Evolutionary conservation across 805 yeast genomes (phyloP).

Genomic region (Isabelozyma heimii): DNA sequence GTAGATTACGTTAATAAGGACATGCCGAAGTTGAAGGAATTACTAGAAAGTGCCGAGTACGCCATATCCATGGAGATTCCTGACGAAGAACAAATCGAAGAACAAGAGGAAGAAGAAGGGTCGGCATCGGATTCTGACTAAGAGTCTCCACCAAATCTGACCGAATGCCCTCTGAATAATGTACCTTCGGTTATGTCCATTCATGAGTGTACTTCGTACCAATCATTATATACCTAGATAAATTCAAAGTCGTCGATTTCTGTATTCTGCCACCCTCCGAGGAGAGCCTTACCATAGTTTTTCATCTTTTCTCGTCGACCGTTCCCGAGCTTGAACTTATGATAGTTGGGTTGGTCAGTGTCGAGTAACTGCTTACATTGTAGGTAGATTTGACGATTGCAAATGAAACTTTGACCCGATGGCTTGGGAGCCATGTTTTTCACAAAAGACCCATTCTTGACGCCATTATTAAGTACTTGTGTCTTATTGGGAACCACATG

Average conservation of each 20-base stretch:
- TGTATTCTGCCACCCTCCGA: slow-evolving; percentile 50
- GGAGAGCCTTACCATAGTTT: slow-evolving; percentile 18
- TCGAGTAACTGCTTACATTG: slow-evolving; percentile 6
- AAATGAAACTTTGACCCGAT: slow-evolving; percentile 42
- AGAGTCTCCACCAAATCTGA: not conserved
- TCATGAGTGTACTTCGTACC: too few species aligned
- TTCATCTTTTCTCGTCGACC: slow-evolving; percentile 27
- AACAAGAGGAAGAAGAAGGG: slow-evolving; percentile 34
- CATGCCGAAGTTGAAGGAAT: slow-evolving; percentile 53
- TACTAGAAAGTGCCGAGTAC: slow-evolving; percentile 80
- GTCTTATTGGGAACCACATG: slow-evolving; percentile 18
- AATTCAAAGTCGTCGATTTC: slow-evolving; percentile 38
- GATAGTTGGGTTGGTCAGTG: slow-evolving; percentile 14
- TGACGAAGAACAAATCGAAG: slow-evolving; percentile 24
- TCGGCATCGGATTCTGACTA: slow-evolving; percentile 33
- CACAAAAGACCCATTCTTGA: slow-evolving; percentile 54
- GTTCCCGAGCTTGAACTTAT: slow-evolving; percentile 26
- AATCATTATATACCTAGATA: not conserved
- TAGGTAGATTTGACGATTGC: slow-evolving; percentile 22
- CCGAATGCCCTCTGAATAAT: too few species aligned
- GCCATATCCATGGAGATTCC: slow-evolving; percentile 48
- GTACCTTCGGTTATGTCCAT: too few species aligned
- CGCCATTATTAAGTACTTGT: slow-evolving; percentile 55
- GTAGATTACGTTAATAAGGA: slow-evolving; percentile 61
- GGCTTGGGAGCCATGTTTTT: slow-evolving; percentile 44